Conservation (phyloP, 148 eudicot genomes). For the Spergularia marina region DNA sequence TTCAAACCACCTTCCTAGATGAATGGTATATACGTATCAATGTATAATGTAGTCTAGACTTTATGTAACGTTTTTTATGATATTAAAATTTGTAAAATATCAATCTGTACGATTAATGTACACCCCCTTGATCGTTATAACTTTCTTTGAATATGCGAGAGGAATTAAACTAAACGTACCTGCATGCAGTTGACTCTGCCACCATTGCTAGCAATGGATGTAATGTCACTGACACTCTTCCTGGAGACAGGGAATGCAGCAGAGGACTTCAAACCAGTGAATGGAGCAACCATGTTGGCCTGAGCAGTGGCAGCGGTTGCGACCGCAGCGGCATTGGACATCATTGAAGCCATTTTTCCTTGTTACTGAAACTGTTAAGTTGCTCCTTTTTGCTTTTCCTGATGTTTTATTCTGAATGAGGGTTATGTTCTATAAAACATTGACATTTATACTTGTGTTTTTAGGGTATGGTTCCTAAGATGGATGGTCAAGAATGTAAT, state of each 20-base stretch:
- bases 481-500: constrained; percentile 14
- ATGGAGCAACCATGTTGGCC: constrained; percentile 50
- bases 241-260: constrained; percentile 37
- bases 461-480: background rate
- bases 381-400: background rate
- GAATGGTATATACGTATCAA: too few species aligned
- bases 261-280: constrained; percentile 45
- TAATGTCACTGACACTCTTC: constrained; percentile 30
- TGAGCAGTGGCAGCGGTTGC: constrained; percentile 31
- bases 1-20: too few species aligned
- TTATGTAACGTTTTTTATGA: too few species aligned
- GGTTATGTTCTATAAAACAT: background rate
- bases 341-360: constrained; percentile 37
- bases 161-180: constrained; percentile 15
- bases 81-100: too few species aligned
- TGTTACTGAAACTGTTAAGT: background rate
- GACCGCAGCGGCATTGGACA: constrained; percentile 35
- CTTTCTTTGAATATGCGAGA: background rate
- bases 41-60: too few species aligned
- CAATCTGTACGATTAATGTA: too few species aligned
- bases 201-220: constrained; percentile 47
- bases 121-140: background rate
- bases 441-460: too few species aligned
- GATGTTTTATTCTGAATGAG: constrained; percentile 4
- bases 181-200: constrained; percentile 54